Conservation (phyloP, 371 early-diverging fungal genomes). For the Caulochytrium protostelioides region DNA sequence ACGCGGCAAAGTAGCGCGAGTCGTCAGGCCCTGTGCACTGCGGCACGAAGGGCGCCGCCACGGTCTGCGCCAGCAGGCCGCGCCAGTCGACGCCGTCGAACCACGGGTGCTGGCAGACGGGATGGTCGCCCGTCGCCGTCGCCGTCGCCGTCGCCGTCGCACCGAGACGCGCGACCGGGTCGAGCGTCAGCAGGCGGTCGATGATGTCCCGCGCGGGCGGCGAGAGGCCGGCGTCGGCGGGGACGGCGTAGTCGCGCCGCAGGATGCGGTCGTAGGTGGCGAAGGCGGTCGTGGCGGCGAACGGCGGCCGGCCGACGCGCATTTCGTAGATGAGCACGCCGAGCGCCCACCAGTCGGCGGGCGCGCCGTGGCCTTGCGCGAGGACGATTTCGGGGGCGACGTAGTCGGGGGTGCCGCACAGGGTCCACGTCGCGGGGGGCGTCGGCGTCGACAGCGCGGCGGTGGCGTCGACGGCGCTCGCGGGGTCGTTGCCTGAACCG, state of each 20-base stretch:
- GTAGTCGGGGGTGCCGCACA: slow-evolving; percentile 98
- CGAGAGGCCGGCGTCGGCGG: slow-evolving; percentile 58
- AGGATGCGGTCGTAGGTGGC: slow-evolving; percentile 81
- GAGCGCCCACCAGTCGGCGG: slow-evolving; percentile 93
- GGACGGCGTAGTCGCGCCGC: slow-evolving; percentile 64
- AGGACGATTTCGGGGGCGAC: slow-evolving; percentile 93
- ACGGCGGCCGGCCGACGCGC: slow-evolving; percentile 73
- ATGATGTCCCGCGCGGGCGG: slow-evolving; percentile 68
- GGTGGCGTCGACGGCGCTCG: no score
- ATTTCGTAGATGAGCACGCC: slow-evolving; percentile 88
- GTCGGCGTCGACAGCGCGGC: no score
- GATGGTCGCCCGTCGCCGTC: slow-evolving; percentile 55
- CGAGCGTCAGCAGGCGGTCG: slow-evolving; percentile 61
- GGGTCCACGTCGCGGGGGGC: slow-evolving; percentile 85
- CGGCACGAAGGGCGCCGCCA: slow-evolving; percentile 79
- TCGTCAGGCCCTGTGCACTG: slow-evolving; percentile 66
- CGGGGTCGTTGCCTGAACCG: no score
- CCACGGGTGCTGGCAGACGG: slow-evolving; percentile 86
- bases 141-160: slow-evolving; percentile 77
- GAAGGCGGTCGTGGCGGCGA: slow-evolving; percentile 75
- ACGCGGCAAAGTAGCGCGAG: slow-evolving; percentile 81
- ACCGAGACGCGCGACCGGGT: slow-evolving; percentile 39
- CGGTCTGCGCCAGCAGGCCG: slow-evolving; percentile 42
- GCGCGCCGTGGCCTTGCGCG: slow-evolving; percentile 78
- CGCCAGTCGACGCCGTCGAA: slow-evolving; percentile 84